Evolutionary conservation across 164 flowering plant genomes (phyloP).

Genomic region (Akebia trifoliata): DNA sequence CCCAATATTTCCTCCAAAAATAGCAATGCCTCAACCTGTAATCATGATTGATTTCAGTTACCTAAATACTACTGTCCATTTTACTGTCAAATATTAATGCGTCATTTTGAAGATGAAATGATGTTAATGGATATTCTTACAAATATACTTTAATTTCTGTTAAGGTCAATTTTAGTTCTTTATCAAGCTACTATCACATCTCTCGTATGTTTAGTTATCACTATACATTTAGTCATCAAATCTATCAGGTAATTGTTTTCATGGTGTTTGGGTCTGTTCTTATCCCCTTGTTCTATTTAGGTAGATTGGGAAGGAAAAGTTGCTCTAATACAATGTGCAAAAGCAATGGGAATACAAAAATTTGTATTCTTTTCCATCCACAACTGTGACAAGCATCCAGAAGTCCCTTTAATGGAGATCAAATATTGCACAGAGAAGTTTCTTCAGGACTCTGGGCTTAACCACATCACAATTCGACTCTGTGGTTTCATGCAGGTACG

Average conservation of each 20-base stretch:
- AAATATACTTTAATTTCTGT: too few species aligned
- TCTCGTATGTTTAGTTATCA: too few species aligned
- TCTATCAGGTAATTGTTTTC: background rate
- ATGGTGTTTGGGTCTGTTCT: conserved; percentile 12
- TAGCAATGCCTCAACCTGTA: too few species aligned
- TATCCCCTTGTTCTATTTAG: conserved; percentile 48
- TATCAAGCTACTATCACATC: too few species aligned
- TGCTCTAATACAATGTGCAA: conserved; percentile 98
- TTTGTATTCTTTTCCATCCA: conserved; percentile 91
- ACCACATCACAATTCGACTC: conserved; percentile 60
- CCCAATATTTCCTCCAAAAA: too few species aligned
- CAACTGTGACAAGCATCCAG: conserved; percentile 97
- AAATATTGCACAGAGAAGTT: conserved; percentile 93
- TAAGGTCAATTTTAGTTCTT: too few species aligned
- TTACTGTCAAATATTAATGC: too few species aligned
- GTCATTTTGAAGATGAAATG: background rate
- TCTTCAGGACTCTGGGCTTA: conserved; percentile 74
- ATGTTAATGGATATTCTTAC: too few species aligned
- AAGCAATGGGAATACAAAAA: conserved; percentile 98
- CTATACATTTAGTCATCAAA: background rate
- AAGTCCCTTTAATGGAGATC: conserved; percentile 96
- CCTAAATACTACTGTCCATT: too few species aligned
- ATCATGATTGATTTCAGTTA: too few species aligned
- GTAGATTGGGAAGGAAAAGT: conserved; percentile 99
- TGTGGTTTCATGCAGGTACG: conserved; percentile 99